Conservation (phyloP, 2,329 filamentous ascomycete genomes). For the Claviceps lovelessii region DNA sequence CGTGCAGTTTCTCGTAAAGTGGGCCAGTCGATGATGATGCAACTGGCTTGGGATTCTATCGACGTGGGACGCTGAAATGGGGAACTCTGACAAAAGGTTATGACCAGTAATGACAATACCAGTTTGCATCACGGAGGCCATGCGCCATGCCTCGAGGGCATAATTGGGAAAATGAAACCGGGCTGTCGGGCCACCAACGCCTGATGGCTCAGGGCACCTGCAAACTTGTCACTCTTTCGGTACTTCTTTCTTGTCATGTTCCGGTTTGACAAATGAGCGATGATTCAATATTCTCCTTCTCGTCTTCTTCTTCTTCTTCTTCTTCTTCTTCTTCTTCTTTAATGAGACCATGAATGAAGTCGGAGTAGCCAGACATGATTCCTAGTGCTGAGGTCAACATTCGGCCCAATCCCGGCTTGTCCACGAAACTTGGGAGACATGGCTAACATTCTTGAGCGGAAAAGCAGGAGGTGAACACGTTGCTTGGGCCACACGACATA, state of each 20-base stretch:
- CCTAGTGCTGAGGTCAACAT: neutral
- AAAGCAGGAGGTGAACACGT: conserved; percentile 1
- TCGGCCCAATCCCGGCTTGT: neutral
- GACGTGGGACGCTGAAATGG: conserved; percentile 1
- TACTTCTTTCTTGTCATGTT: neutral
- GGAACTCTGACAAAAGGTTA: conserved; percentile 3
- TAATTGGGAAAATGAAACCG: neutral
- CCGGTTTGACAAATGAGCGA: conserved; percentile 11
- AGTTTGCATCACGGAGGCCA: conserved; percentile 1
- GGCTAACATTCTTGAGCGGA: conserved; percentile 4
- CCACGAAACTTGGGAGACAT: conserved; percentile 2
- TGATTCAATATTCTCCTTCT: conserved; percentile 16
- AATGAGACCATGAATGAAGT: conserved; percentile 19
- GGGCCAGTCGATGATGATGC: conserved; percentile 52
- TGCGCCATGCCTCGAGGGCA: neutral
- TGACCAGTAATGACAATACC: conserved; percentile 5
- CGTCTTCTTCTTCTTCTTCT: neutral
- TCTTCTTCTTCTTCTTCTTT: conserved; percentile 10
- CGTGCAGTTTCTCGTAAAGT: conserved; percentile 88
- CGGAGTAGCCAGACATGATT: conserved; percentile 1
- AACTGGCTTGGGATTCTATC: neutral
- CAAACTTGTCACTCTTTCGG: neutral
- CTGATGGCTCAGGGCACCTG: neutral
- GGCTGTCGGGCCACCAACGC: neutral
- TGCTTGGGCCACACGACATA: conserved; percentile 3